Conservation (phyloP, 2,329 filamentous ascomycete species). For the Ambrosiella beaveri region DNA sequence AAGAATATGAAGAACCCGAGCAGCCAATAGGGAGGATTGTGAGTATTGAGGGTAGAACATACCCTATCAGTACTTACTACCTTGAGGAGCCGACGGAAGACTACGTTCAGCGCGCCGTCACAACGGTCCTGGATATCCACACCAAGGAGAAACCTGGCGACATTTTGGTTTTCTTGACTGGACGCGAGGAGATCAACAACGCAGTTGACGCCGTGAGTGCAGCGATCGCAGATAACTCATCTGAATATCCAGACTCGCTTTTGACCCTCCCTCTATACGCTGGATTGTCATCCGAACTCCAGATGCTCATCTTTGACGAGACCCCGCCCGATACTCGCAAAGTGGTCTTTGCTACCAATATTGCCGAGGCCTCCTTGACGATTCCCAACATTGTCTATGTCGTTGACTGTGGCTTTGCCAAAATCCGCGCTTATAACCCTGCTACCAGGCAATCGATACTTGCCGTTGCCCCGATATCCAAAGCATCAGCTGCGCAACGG, state of each 20-base stretch:
- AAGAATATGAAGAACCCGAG: background rate
- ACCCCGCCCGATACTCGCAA: slow-evolving; percentile 69
- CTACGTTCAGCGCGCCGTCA: slow-evolving; percentile 69
- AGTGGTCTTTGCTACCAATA: slow-evolving; percentile 86
- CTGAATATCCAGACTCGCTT: background rate
- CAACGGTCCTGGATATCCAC: slow-evolving; percentile 79
- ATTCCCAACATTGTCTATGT: slow-evolving; percentile 87
- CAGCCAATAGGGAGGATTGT: slow-evolving; percentile 14
- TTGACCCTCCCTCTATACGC: slow-evolving; percentile 65
- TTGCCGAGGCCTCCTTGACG: slow-evolving; percentile 89
- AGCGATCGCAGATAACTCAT: slow-evolving; percentile 27
- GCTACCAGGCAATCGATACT: slow-evolving; percentile 74
- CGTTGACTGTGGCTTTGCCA: slow-evolving; percentile 79
- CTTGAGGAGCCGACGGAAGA: slow-evolving; percentile 62
- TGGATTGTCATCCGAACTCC: slow-evolving; percentile 74
- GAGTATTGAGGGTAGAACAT: slow-evolving; percentile 67
- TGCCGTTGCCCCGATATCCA: slow-evolving; percentile 65
- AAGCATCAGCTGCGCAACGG: slow-evolving; percentile 82
- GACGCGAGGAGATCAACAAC: slow-evolving; percentile 74
- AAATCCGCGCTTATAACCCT: slow-evolving; percentile 73
- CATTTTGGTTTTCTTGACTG: slow-evolving; percentile 80
- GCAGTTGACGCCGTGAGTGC: slow-evolving; percentile 13
- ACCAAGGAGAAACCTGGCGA: slow-evolving; percentile 65
- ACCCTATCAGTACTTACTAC: slow-evolving; percentile 76
- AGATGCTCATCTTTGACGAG: slow-evolving; percentile 87